Percentiles rank a stretch among this genome's conserved stretches.
Conservation (phyloP, 2,329 filamentous ascomycete species). For the Ramichloridium luteum region DNA sequence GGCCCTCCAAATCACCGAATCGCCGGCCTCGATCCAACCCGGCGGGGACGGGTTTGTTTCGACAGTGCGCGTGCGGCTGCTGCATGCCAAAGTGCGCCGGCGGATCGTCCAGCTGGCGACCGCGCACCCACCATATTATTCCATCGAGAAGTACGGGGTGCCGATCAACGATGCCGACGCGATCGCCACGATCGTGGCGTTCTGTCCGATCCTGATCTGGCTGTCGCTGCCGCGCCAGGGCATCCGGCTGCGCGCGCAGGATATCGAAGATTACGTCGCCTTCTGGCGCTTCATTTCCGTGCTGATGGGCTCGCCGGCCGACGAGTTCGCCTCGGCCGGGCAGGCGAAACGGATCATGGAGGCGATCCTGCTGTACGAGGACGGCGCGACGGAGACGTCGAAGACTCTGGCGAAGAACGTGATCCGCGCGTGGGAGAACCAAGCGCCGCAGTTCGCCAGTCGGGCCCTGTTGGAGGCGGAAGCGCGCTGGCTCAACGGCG, state of each 20-base stretch:
- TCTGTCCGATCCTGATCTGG: constrained; percentile 54
- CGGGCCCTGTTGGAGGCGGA: constrained; percentile 52
- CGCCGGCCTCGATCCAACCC: constrained; percentile 50
- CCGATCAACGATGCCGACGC: constrained; percentile 62
- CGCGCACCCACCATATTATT: constrained; percentile 46
- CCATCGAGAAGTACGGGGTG: constrained; percentile 42
- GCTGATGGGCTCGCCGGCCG: constrained; percentile 52
- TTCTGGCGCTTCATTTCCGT: constrained; percentile 61
- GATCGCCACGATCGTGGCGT: constrained; percentile 55
- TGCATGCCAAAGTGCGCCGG: constrained; percentile 52
- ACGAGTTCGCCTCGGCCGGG: constrained; percentile 42
- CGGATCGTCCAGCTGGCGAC: constrained; percentile 47
- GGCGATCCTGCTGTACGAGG: constrained; percentile 50
- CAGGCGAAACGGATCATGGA: constrained; percentile 53
- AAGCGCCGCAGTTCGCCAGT: constrained; percentile 50
- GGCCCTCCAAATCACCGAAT: constrained; percentile 53
- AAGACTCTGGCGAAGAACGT: constrained; percentile 58
- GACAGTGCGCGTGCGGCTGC: constrained; percentile 51
- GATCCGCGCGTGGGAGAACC: constrained; percentile 48
- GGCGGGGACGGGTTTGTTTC: constrained; percentile 51
- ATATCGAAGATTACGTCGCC: constrained; percentile 55
- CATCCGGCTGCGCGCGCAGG: constrained; percentile 47
- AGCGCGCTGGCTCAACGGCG: constrained; percentile 55
- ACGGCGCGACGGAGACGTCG: constrained; percentile 49
- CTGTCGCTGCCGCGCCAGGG: constrained; percentile 57